Conservation (phyloP, 305 asterid genomes). For the Fraxinus velutina region DNA sequence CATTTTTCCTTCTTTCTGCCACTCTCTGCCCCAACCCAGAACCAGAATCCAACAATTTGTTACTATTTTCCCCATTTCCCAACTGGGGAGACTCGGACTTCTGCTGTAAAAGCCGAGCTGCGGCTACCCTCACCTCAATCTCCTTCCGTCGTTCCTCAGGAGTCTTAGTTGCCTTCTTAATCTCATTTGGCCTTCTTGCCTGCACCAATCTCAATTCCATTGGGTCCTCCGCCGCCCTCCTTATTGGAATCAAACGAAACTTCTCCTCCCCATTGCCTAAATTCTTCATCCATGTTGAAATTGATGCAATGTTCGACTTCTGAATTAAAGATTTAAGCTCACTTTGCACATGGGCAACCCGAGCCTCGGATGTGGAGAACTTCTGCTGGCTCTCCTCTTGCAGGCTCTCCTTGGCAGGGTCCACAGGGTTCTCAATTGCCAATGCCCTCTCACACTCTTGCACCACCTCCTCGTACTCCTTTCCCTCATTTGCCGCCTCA, state of each 20-base stretch:
- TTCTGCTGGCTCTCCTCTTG: constrained; percentile 81
- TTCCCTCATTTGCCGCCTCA: constrained; percentile 70
- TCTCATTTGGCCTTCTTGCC: constrained; percentile 77
- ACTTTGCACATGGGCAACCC: constrained; percentile 29
- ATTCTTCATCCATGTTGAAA: constrained; percentile 88
- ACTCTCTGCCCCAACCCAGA: constrained; percentile 50
- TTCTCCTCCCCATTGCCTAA: constrained; percentile 78
- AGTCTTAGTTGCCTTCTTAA: constrained; percentile 79
- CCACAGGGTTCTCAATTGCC: constrained; percentile 75
- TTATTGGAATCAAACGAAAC: constrained; percentile 74
- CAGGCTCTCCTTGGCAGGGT: constrained; percentile 81
- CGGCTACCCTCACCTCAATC: constrained; percentile 93
- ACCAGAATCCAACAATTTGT: constrained; percentile 49
- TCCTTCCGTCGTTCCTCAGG: constrained; percentile 88
- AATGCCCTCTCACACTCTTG: constrained; percentile 83
- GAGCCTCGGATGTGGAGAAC: constrained; percentile 49
- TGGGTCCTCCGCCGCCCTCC: constrained; percentile 80
- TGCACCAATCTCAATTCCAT: constrained; percentile 72
- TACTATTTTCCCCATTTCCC: constrained; percentile 45
- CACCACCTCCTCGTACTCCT: constrained; percentile 78
- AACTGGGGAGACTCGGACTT: constrained; percentile 51
- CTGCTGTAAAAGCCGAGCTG: constrained; percentile 87
- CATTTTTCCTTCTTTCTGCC: constrained; percentile 66
- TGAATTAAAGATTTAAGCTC: constrained; percentile 57
- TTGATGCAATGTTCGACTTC: constrained; percentile 70